Evolutionary conservation across 305 asterid species (phyloP), one percentile per base, ranked within the genome.

Genomic region (Ilex paraguariensis): DNA sequence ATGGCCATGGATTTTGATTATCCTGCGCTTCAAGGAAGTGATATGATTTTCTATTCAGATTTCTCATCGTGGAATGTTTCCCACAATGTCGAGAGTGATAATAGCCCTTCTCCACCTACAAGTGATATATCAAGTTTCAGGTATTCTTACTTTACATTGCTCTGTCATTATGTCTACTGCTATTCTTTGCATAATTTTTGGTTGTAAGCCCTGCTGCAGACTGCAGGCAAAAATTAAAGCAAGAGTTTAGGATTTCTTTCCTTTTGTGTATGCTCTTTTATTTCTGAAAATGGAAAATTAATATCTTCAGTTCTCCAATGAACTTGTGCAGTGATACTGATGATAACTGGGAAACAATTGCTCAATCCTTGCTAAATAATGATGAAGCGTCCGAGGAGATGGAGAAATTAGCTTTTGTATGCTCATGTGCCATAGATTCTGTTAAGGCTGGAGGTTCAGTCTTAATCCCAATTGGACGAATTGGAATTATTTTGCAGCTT

Each of bases 391-490:
- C 66, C 62, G 90, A 87, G 72, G 95, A 89, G 79, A 82, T 69
- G 59, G 91, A 85, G 68, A 92, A 85, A 74, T 70, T 89, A 70
- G 77, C 83, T 68, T 92, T 79, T 77, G 68, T 89, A 73, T 77
- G 91, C 75, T 82, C 91, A 49, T 84, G 86, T 73, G 77, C 85
- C 28, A 55, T 87, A 79, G 87, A 82, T 64, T 81, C 86, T 71
- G 57, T 80, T 58, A 85, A 66, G 65, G 79, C 76, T 30, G 91
- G 96, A 57, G 95, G 97, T 53, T 87, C 97, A 4, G 93, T 84
- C 77, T 72, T 92, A 61, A 85, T 92, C 79, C 87, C 98, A 61
- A 79, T 82, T 67, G 95, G 91, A 57, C 86, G 90, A 33, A 74
- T 83, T 63, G 91, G 89, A 61, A 65, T 82, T 64, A 62, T 87